phyloP scores from a whole-genome alignment of 768 basidiomycete species.

The Coprinopsis cinerea region DNA sequence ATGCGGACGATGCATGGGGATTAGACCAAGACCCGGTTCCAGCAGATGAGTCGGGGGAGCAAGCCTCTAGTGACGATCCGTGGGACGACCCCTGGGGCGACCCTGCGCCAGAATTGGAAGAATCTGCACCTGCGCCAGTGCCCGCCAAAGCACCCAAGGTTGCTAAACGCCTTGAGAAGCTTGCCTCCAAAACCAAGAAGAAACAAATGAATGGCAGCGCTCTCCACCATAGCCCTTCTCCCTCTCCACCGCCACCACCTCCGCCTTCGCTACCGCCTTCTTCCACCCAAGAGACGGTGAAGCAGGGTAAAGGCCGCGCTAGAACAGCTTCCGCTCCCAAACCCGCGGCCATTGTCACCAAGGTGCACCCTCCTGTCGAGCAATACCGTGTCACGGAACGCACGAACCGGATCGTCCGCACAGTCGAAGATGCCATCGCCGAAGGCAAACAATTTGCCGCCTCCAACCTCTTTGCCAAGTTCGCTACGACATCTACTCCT shows the following conservation, averaged over 20 bases:
- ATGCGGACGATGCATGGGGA: conserved; percentile 66
- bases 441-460: conserved; percentile 63
- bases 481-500: conserved; percentile 27
- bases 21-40: conserved; percentile 57
- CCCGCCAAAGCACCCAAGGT: conserved; percentile 38
- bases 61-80: conserved; percentile 33
- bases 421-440: conserved; percentile 55
- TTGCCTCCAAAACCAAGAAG: conserved; percentile 51
- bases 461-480: conserved; percentile 45
- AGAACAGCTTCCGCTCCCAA: conserved; percentile 3
- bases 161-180: conserved; percentile 53
- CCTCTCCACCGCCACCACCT: conserved; percentile 18
- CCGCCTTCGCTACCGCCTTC: conserved; percentile 14
- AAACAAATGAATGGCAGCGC: conserved; percentile 26
- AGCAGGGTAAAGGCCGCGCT: background rate
- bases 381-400: conserved; percentile 54
- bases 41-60: conserved; percentile 15
- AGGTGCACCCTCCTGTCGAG: conserved; percentile 35
- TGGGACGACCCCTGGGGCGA: conserved; percentile 76
- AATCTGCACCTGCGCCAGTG: conserved; percentile 21
- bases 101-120: conserved; percentile 17
- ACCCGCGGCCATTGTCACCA: conserved; percentile 10
- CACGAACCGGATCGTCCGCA: conserved; percentile 45
- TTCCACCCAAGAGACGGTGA: conserved; percentile 4
- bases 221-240: conserved; percentile 16